phyloP scores from a whole-genome alignment of 345 rosid genomes.

The Dipteronia dyeriana region DNA sequence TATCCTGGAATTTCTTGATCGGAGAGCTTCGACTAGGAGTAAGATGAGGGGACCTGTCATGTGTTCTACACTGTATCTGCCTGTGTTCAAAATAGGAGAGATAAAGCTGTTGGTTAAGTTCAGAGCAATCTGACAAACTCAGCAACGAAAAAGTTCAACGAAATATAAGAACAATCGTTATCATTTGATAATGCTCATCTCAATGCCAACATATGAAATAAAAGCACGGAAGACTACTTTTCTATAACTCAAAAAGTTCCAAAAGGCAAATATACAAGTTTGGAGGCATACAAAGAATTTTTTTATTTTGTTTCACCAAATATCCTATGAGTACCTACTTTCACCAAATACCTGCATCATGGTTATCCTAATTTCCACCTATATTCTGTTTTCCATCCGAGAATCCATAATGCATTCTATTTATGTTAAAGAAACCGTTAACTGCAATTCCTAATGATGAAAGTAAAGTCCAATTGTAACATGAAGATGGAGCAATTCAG shows the following conservation, averaged over 20 bases:
- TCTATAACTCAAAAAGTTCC: not conserved
- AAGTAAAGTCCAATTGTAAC: not conserved
- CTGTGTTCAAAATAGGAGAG: constrained; percentile 27
- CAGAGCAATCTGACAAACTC: not conserved
- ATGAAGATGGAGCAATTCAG: not conserved
- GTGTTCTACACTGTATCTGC: constrained; percentile 32
- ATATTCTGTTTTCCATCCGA: not conserved
- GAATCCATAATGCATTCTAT: not conserved
- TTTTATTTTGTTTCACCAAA: not conserved
- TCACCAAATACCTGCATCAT: not conserved
- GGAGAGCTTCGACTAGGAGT: constrained; percentile 49
- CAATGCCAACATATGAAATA: not conserved
- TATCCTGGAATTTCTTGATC: constrained; percentile 40
- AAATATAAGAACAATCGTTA: not conserved
- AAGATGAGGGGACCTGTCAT: constrained; percentile 43
- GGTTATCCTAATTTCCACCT: not conserved
- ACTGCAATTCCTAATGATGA: not conserved
- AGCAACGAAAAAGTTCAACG: not conserved
- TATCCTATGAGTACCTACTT: not conserved
- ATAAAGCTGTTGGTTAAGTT: constrained; percentile 9
- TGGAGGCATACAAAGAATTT: not conserved
- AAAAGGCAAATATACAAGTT: too few relatives aligned
- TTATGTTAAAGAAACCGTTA: not conserved
- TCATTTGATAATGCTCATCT: not conserved
- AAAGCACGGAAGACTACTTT: not conserved